Evolutionary conservation across 257 asterid genomes (phyloP).

Genomic region (Scutellaria barbata): DNA sequence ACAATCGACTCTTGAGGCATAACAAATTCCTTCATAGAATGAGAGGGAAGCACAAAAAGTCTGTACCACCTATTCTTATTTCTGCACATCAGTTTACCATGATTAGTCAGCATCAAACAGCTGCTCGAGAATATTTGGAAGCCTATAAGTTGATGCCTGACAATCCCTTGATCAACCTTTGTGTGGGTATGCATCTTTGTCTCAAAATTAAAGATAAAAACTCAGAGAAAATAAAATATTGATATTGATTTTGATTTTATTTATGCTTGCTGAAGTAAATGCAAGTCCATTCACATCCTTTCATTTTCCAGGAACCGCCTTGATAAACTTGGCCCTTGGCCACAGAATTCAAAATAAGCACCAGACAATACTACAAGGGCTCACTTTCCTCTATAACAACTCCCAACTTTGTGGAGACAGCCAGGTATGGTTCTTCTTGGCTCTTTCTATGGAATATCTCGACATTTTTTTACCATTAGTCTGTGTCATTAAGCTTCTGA

Average conservation of each 20-base stretch:
- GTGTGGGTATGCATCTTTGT: slow-evolving; percentile 56
- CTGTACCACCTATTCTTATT: slow-evolving; percentile 73
- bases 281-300: neutral
- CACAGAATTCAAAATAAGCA: slow-evolving; percentile 83
- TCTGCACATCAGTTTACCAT: slow-evolving; percentile 76
- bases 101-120: slow-evolving; percentile 81
- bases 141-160: slow-evolving; percentile 79
- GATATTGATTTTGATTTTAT: neutral
- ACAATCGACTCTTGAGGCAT: slow-evolving; percentile 51
- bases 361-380: slow-evolving; percentile 75
- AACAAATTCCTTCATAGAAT: slow-evolving; percentile 66
- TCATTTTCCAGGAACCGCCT: slow-evolving; percentile 61
- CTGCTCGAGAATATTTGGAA: slow-evolving; percentile 80
- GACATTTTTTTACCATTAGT: too few species aligned
- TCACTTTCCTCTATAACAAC: slow-evolving; percentile 72
- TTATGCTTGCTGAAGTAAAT: slow-evolving; percentile 11
- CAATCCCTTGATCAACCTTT: slow-evolving; percentile 76
- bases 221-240: neutral
- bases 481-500: too few species aligned
- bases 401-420: slow-evolving; percentile 54
- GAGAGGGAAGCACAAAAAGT: slow-evolving; percentile 66
- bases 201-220: slow-evolving; percentile 1
- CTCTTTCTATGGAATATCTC: neutral
- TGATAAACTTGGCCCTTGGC: slow-evolving; percentile 82
- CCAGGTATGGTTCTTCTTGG: slow-evolving; percentile 56